phyloP scores from a whole-genome alignment of 768 basidiomycete genomes.

The Krasilnikovozyma curviuscula region DNA sequence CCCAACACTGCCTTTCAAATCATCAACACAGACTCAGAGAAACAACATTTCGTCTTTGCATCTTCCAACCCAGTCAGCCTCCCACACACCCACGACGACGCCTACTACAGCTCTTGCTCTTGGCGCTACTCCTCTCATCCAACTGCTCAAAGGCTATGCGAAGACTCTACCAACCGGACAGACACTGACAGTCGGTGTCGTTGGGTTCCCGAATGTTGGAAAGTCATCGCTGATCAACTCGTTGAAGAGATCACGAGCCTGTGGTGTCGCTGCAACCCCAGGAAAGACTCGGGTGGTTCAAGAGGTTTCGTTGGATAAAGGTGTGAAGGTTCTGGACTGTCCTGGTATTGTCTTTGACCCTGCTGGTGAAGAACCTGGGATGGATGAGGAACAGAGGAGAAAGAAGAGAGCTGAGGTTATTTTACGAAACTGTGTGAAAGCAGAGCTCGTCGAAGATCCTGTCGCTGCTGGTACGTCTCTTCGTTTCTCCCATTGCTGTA shows the following conservation, averaged over 20 bases:
- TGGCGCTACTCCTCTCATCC: conserved; percentile 39
- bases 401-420: conserved; percentile 36
- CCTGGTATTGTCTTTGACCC: conserved; percentile 87
- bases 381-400: conserved; percentile 17
- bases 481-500: background rate
- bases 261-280: conserved; percentile 80
- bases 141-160: conserved; percentile 45
- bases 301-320: conserved; percentile 76
- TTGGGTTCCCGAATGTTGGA: conserved; percentile 94
- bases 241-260: conserved; percentile 46
- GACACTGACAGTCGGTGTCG: conserved; percentile 58
- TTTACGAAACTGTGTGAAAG: conserved; percentile 70
- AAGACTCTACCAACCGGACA: conserved; percentile 23
- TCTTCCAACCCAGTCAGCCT: conserved; percentile 16
- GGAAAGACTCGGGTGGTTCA: conserved; percentile 87
- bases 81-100: conserved; percentile 9
- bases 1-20: conserved; percentile 79
- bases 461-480: conserved; percentile 63
- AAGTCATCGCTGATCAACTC: conserved; percentile 91
- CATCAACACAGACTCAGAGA: conserved; percentile 57
- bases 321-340: conserved; percentile 79
- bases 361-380: conserved; percentile 38
- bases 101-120: conserved; percentile 24
- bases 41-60: conserved; percentile 49
- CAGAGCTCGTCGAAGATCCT: conserved; percentile 78